Evolutionary conservation across 192 early-diverging fungal genomes (phyloP), one percentile per base, ranked within the genome.

Genomic region (Linnemannia elongata): DNA sequence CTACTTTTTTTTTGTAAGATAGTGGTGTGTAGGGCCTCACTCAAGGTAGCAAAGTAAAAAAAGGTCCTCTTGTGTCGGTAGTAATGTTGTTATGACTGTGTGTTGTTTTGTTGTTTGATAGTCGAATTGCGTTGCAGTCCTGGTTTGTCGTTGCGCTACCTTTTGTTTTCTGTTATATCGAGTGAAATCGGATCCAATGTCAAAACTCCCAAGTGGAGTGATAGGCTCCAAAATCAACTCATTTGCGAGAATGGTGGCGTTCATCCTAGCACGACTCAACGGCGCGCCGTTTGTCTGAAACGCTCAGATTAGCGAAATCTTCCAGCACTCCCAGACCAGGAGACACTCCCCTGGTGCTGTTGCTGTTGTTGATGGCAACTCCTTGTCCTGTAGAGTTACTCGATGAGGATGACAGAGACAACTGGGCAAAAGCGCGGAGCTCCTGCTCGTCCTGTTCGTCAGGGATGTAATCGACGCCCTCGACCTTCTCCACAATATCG

Each of bases 361-460:
- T 57, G 69, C 38, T 71, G 30, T 66, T 27, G n/a, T 27, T 57
- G 55, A 10, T 30, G n/a, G n/a, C n/a, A 27, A n/a, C 75, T 68
- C 18, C 9, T 4, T 41, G 24, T 17, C 42, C 17, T 17, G 3
- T 13, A 57, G 5, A 12, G 74, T 38, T 30, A 74, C 6, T 2
- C 20, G 18, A 27, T 44, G 22, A 20, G 22, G 39, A 10, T 49
- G 63, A 41, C 45, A 36, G 5, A 49, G 42, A 17, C 42, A n/a
- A 24, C 49, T 68, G 49, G 2, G 68, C 8, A 24, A 72, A 71
- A 4, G 69, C 24, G 0, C 41, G 72, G 18, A 83, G 30, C 38
- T 83, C 82, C n/a, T 54, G 63, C 39, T 84, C 77, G 41, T 69
- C 77, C 49, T 79, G 72, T 41, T 79, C 82, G n/a, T 84, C 73